phyloP scores from a whole-genome alignment of 257 asterid species.

The Solanum clarkiae region DNA sequence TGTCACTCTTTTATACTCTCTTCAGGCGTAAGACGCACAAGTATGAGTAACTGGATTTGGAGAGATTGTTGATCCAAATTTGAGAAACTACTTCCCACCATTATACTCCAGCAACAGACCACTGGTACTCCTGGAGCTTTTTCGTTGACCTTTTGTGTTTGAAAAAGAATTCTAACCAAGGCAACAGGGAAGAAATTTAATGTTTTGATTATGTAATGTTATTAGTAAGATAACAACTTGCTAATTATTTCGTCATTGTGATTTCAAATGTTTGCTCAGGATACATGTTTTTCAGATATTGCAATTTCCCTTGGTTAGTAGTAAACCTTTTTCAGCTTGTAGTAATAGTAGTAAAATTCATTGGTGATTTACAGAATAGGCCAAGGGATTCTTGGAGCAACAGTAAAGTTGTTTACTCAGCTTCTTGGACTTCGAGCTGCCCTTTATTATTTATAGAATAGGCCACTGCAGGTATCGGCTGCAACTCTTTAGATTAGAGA shows the following conservation, averaged over 20 bases:
- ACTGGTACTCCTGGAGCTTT: neutral
- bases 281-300: neutral
- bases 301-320: neutral
- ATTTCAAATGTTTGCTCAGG: neutral
- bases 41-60: constrained; percentile 29
- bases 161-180: neutral
- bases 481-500: no score
- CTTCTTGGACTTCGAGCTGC: no score
- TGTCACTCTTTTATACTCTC: constrained; percentile 44
- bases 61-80: neutral
- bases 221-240: neutral
- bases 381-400: neutral
- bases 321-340: neutral
- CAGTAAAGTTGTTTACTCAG: neutral
- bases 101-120: neutral
- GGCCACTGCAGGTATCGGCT: no score
- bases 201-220: neutral
- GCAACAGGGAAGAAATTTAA: neutral
- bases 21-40: constrained; percentile 44
- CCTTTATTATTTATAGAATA: no score
- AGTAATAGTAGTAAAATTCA: neutral
- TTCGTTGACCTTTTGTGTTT: neutral
- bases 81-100: neutral
- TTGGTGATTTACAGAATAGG: neutral
- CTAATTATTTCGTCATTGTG: neutral